A percentile compares a stretch with the other conserved stretches of the same genome.
Evolutionary conservation across 169 alveolate species (phyloP).

Genomic region (Eimeria necatrix): DNA sequence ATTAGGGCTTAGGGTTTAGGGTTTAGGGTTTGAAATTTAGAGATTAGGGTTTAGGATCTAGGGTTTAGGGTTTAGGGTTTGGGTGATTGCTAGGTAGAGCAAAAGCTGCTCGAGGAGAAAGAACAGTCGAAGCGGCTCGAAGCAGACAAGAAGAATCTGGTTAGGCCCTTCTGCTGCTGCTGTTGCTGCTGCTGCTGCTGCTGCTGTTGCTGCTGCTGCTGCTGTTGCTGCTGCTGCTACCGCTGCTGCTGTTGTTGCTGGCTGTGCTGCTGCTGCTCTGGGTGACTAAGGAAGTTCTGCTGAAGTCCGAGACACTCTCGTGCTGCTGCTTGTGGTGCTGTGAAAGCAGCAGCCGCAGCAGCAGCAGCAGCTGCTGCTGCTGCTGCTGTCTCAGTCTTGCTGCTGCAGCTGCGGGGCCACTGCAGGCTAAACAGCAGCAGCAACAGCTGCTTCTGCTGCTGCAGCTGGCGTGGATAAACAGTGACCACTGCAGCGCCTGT

Average conservation of each 20-base stretch:
- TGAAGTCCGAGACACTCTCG: no score
- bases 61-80: not conserved
- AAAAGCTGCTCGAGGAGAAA: not conserved
- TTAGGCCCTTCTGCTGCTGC: not conserved
- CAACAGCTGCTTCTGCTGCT: slow-evolving; percentile 10
- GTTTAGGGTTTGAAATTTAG: not conserved
- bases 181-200: not conserved
- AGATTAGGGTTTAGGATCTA: no score
- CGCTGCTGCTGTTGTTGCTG: not conserved
- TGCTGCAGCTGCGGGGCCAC: no score
- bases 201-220: slow-evolving; percentile 21
- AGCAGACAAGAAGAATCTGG: slow-evolving; percentile 17
- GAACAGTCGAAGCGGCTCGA: not conserved
- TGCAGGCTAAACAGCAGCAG: no score
- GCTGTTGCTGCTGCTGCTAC: slow-evolving; percentile 32
- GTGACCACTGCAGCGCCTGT: no score
- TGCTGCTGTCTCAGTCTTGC: no score
- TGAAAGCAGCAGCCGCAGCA: no score
- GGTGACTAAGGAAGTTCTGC: no score
- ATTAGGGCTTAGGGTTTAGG: no score
- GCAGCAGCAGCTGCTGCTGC: no score
- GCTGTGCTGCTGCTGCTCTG: not conserved
- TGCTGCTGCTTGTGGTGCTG: no score
- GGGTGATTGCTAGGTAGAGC: not conserved
- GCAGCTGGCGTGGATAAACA: no score